These are phyloP conservation scores for Ambrosiella cleistominuta DNA, from an alignment of 2,329 filamentous ascomycete species.

Conservation along the genomic window DNA sequence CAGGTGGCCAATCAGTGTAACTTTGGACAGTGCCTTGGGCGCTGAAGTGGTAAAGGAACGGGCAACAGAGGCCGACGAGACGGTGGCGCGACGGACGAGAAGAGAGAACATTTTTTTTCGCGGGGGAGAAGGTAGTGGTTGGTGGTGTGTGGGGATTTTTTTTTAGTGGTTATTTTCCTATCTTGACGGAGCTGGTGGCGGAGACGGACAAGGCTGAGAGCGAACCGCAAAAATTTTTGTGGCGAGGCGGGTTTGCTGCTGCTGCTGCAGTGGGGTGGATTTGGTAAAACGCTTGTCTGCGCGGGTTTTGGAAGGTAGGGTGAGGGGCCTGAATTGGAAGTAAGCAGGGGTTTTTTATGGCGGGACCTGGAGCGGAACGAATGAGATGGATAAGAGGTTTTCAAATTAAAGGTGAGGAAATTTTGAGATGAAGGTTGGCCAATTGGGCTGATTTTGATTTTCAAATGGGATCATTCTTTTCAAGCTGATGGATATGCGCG, in stretches of 20 bases:
- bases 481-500: too few species aligned
- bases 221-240: background rate
- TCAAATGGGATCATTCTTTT: too few species aligned
- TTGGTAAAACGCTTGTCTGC: background rate
- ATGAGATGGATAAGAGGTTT: background rate
- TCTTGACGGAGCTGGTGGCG: background rate
- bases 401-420: background rate
- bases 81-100: conserved; percentile 35
- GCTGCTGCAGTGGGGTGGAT: background rate
- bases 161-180: background rate
- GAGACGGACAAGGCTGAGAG: background rate
- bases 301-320: background rate
- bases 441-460: too few species aligned
- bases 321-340: background rate
- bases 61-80: conserved; percentile 26
- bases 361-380: background rate
- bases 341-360: background rate
- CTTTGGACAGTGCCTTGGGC: conserved; percentile 50
- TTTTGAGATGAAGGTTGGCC: too few species aligned
- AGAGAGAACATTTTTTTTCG: conserved; percentile 26
- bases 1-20: conserved; percentile 76
- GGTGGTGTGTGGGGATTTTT: conserved; percentile 5
- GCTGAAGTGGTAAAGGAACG: conserved; percentile 65
- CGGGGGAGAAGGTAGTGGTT: conserved; percentile 3
- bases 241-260: background rate